Percentiles rank a stretch among this genome's conserved stretches.
Evolutionary conservation across 148 eudicot genomes (phyloP).

Genomic region (Nepenthes mirabilis): DNA sequence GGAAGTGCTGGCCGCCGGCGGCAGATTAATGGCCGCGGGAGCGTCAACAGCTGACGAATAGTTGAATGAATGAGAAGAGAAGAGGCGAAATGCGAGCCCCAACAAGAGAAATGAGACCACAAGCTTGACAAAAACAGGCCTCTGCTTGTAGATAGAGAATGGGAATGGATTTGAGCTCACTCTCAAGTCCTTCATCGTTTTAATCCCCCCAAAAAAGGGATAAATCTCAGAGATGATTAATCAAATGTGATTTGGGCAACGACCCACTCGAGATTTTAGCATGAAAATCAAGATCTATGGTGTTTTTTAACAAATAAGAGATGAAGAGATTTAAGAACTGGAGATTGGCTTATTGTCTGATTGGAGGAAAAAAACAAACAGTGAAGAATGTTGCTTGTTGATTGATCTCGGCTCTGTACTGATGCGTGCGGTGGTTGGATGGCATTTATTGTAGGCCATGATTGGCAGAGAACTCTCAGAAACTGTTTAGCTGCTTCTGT

Average conservation of each 20-base stretch:
- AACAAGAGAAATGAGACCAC: constrained; percentile 29
- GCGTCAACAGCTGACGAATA: constrained; percentile 15
- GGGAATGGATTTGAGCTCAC: constrained; percentile 13
- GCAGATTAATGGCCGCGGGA: constrained; percentile 10
- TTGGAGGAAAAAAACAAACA: neutral
- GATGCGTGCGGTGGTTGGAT: no score
- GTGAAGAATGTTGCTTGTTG: no score
- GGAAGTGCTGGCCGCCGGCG: constrained; percentile 5
- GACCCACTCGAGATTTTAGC: neutral
- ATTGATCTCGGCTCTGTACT: no score
- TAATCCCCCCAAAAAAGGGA: neutral
- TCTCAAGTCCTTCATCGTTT: constrained; percentile 12
- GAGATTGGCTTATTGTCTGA: no score
- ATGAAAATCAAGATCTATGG: no score
- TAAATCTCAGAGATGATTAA: neutral
- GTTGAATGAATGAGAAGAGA: constrained; percentile 29
- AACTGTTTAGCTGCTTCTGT: no score
- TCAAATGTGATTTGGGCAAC: neutral
- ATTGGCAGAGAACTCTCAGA: no score
- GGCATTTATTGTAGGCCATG: no score
- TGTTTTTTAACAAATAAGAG: no score
- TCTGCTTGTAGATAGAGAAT: constrained; percentile 23
- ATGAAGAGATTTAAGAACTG: no score
- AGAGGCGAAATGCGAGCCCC: constrained; percentile 41
- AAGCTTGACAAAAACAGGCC: constrained; percentile 32